Conservation (phyloP, 371 early-diverging fungal species). For the Cokeromyces recurvatus region DNA sequence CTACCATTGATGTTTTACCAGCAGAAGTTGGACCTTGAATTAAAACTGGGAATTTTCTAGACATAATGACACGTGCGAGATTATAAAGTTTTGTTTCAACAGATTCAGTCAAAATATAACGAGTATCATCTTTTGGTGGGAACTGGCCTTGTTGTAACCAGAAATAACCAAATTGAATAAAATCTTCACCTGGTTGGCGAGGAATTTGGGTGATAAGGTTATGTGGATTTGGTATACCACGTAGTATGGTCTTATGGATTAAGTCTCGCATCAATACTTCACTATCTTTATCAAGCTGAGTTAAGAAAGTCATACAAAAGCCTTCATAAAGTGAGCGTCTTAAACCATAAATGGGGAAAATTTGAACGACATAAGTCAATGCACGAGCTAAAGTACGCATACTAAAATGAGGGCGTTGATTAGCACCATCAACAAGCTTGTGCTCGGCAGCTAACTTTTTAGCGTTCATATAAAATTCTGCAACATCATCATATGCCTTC, state of each 20-base stretch:
- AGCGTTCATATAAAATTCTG: conserved; percentile 80
- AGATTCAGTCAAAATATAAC: conserved; percentile 89
- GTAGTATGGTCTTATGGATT: conserved; percentile 63
- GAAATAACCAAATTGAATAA: conserved; percentile 79
- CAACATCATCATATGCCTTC: conserved; percentile 66
- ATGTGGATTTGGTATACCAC: conserved; percentile 58
- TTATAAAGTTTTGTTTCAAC: conserved; percentile 83
- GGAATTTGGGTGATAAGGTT: conserved; percentile 63
- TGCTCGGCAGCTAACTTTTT: conserved; percentile 71
- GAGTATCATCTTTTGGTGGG: conserved; percentile 40
- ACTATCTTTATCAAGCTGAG: conserved; percentile 80
- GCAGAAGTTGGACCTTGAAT: conserved; percentile 99
- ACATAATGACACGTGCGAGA: conserved; percentile 92
- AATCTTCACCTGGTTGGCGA: conserved; percentile 56
- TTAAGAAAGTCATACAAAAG: conserved; percentile 92
- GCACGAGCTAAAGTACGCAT: conserved; percentile 94
- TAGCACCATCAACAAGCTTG: conserved; percentile 86
- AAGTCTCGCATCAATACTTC: conserved; percentile 54
- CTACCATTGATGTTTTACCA: conserved; percentile 99
- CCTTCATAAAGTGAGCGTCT: conserved; percentile 89
- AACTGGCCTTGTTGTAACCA: conserved; percentile 79
- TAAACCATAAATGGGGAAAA: conserved; percentile 71
- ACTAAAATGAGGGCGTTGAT: conserved; percentile 88
- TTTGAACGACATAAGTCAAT: conserved; percentile 76
- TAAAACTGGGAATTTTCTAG: conserved; percentile 91